phyloP scores from a whole-genome alignment of 1,139 yeast species.

The Hansenula anomala region DNA sequence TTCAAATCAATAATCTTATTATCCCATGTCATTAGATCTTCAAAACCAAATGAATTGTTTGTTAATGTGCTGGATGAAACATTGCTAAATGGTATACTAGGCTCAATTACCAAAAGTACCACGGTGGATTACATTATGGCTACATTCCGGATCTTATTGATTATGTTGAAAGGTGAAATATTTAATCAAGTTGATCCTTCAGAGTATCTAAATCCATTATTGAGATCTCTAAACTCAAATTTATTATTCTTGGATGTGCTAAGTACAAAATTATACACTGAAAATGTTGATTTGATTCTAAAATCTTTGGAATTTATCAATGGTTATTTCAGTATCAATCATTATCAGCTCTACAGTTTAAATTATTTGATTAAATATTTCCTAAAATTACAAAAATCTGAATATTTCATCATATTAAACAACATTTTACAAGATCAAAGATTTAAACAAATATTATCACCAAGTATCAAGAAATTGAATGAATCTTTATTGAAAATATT shows the following conservation, averaged over 20 bases:
- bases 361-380: slow-evolving; percentile 18
- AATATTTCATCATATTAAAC: slow-evolving; percentile 12
- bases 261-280: slow-evolving; percentile 14
- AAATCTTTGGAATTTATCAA: slow-evolving; percentile 16
- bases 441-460: slow-evolving; percentile 7
- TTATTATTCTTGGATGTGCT: slow-evolving; percentile 12
- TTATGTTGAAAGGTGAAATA: slow-evolving; percentile 13
- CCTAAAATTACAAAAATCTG: slow-evolving; percentile 17
- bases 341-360: slow-evolving; percentile 13
- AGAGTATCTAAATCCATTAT: slow-evolving; percentile 14
- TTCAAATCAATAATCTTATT: slow-evolving; percentile 9
- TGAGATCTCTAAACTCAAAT: slow-evolving; percentile 15
- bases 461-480: slow-evolving; percentile 10
- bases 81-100: slow-evolving; percentile 8
- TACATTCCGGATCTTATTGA: slow-evolving; percentile 7
- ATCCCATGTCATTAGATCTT: slow-evolving; percentile 11
- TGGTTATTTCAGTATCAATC: slow-evolving; percentile 17
- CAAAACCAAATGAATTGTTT: slow-evolving; percentile 9
- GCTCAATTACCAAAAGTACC: slow-evolving; percentile 6
- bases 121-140: slow-evolving; percentile 4
- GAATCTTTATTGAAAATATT: slow-evolving; percentile 7
- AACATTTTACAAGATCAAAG: slow-evolving; percentile 13
- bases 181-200: slow-evolving; percentile 10
- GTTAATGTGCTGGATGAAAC: slow-evolving; percentile 6
- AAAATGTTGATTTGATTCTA: slow-evolving; percentile 17